Percentiles rank a stretch among this genome's conserved stretches.
Evolutionary conservation across 169 alveolate genomes (phyloP).

Genomic region (Plasmodium relictum): DNA sequence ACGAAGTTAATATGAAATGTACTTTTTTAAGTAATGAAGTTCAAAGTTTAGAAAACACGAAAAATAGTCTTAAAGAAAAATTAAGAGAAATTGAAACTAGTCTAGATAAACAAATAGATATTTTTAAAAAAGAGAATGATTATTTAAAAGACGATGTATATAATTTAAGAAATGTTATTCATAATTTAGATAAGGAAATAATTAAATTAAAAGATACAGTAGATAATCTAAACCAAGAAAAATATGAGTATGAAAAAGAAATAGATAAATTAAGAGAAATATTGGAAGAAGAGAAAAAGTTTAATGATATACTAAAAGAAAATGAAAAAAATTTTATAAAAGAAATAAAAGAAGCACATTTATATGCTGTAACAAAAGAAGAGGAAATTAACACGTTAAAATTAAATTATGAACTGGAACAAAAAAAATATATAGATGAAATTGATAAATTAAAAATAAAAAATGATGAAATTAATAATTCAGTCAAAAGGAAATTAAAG

Average conservation of each 20-base stretch:
- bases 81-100: conserved; percentile 46
- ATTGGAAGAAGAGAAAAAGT: conserved; percentile 65
- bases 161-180: conserved; percentile 46
- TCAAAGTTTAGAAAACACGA: conserved; percentile 50
- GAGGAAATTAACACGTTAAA: conserved; percentile 42
- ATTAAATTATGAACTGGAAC: conserved; percentile 38
- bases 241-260: conserved; percentile 47
- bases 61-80: conserved; percentile 35
- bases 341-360: conserved; percentile 77
- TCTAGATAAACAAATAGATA: conserved; percentile 48
- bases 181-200: conserved; percentile 63
- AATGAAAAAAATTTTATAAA: conserved; percentile 71
- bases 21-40: conserved; percentile 53
- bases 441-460: conserved; percentile 51
- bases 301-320: conserved; percentile 70
- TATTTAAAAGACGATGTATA: conserved; percentile 45
- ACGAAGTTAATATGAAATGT: conserved; percentile 70
- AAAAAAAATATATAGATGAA: conserved; percentile 68
- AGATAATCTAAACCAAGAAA: conserved; percentile 49
- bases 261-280: conserved; percentile 73
- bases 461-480: conserved; percentile 67
- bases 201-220: conserved; percentile 31
- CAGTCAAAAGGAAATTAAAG: conserved; percentile 47
- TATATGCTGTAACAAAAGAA: conserved; percentile 68
- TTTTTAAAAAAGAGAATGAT: conserved; percentile 65